Conservation (phyloP, 768 basidiomycete genomes). For the Thelephora aurantiotincta region DNA sequence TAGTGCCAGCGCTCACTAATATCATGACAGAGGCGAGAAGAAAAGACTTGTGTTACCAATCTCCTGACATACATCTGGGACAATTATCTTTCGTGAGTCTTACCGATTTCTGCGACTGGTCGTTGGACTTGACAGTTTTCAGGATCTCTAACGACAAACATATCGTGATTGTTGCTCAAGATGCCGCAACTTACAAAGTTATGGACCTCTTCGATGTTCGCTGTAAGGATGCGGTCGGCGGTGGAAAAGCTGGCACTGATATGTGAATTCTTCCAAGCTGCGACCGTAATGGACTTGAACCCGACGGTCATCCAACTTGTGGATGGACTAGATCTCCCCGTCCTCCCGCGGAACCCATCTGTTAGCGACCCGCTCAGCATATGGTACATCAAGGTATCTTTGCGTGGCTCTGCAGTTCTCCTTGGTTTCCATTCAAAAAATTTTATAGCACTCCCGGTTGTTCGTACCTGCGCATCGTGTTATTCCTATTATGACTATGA, state of each 20-base stretch:
- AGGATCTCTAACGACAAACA: constrained; percentile 63
- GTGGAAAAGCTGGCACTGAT: background rate
- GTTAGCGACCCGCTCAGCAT: constrained; percentile 30
- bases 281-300: constrained; percentile 45
- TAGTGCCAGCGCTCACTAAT: background rate
- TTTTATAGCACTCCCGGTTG: no score
- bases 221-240: constrained; percentile 28
- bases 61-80: constrained; percentile 87
- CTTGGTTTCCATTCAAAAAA: no score
- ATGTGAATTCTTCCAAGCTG: constrained; percentile 16
- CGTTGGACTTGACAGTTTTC: background rate
- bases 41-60: constrained; percentile 30
- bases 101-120: background rate
- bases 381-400: constrained; percentile 61
- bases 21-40: constrained; percentile 20
- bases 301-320: constrained; percentile 70
- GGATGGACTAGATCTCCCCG: constrained; percentile 43
- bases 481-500: no score
- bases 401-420: no score
- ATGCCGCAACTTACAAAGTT: constrained; percentile 64
- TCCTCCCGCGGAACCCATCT: constrained; percentile 32
- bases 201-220: constrained; percentile 62
- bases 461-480: no score
- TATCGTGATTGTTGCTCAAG: constrained; percentile 79
- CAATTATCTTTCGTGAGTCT: constrained; percentile 80